Evolutionary conservation across 2,329 filamentous ascomycete species (phyloP).

Genomic region (Anthostomella pinea): DNA sequence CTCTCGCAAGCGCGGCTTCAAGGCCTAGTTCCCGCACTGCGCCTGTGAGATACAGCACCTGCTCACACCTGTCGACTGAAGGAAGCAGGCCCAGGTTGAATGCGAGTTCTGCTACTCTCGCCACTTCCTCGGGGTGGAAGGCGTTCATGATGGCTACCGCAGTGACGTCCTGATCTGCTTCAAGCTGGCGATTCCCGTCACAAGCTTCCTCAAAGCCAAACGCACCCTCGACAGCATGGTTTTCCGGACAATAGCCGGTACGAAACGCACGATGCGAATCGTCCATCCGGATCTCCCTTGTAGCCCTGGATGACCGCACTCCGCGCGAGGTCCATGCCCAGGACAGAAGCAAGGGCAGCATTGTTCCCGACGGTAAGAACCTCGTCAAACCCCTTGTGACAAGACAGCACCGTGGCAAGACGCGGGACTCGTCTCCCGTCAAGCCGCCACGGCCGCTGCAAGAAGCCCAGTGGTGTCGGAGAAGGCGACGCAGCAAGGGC

Average conservation of each 20-base stretch:
- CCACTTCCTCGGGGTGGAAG: constrained; percentile 18
- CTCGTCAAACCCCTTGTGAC: constrained; percentile 20
- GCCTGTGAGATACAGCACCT: constrained; percentile 16
- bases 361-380: constrained; percentile 18
- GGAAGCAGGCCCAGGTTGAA: not conserved
- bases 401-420: constrained; percentile 10
- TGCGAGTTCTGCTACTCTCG: constrained; percentile 5
- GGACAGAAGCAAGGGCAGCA: constrained; percentile 6
- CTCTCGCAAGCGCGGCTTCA: constrained; percentile 5
- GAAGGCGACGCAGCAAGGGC: constrained; percentile 4
- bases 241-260: not conserved
- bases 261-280: constrained; percentile 13
- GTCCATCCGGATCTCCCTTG: constrained; percentile 14
- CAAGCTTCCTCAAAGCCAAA: constrained; percentile 10
- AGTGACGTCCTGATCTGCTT: not conserved
- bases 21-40: constrained; percentile 14
- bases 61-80: not conserved
- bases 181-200: not conserved
- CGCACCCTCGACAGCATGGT: not conserved
- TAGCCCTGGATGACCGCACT: constrained; percentile 13
- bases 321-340: constrained; percentile 4
- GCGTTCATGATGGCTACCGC: constrained; percentile 19
- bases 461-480: constrained; percentile 9
- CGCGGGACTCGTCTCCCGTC: constrained; percentile 12
- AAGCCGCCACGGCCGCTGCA: constrained; percentile 17